A percentile compares a stretch with the other conserved stretches of the same genome.
phyloP scores from a whole-genome alignment of 768 basidiomycete species.

The Mycena alexandri region DNA sequence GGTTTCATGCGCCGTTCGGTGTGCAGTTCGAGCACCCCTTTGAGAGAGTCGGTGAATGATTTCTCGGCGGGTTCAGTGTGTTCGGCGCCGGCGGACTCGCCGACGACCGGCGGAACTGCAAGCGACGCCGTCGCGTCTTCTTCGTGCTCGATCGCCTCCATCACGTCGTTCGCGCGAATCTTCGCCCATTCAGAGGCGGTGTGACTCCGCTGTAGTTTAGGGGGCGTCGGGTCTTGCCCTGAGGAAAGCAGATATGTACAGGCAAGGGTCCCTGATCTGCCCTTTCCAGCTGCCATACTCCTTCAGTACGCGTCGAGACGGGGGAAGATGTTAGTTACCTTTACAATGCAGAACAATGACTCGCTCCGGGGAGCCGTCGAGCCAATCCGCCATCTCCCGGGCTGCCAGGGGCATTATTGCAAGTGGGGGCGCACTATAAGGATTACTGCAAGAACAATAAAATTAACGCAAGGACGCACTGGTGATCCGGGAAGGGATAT shows the following conservation, averaged over 20 bases:
- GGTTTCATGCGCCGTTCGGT: conserved; percentile 77
- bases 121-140: conserved; percentile 32
- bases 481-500: conserved; percentile 93
- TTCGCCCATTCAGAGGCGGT: conserved; percentile 62
- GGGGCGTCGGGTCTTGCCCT: conserved; percentile 60
- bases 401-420: conserved; percentile 79
- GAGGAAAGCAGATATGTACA: conserved; percentile 84
- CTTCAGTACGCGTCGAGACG: conserved; percentile 2
- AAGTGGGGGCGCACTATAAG: conserved; percentile 78
- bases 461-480: conserved; percentile 60
- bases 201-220: conserved; percentile 60
- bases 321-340: conserved; percentile 58
- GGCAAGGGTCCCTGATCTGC: conserved; percentile 87
- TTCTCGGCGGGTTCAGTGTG: conserved; percentile 23
- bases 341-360: conserved; percentile 91
- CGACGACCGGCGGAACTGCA: conserved; percentile 2
- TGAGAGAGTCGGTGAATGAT: conserved; percentile 57
- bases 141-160: conserved; percentile 60
- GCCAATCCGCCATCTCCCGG: conserved; percentile 81
- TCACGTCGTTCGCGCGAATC: conserved; percentile 61
- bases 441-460: not conserved
- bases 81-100: conserved; percentile 8
- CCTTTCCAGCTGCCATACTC: conserved; percentile 74
- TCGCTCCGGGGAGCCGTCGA: conserved; percentile 71
- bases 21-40: conserved; percentile 75